These are phyloP conservation scores for Podosphaera fusca DNA, from an alignment of 2,329 filamentous ascomycete genomes.

Conservation along the genomic window DNA sequence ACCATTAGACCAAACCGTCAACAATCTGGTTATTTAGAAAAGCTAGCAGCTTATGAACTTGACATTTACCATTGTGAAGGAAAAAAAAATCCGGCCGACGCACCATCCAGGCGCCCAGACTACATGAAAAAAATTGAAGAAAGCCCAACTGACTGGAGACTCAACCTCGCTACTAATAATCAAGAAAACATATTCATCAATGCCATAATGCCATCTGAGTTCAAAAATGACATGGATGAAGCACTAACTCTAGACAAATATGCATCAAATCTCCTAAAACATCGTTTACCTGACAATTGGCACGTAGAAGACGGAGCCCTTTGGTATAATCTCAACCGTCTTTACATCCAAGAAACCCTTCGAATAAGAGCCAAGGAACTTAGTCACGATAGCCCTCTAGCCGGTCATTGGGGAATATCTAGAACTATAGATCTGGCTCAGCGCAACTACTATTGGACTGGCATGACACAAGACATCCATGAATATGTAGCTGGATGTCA, in stretches of 20 bases:
- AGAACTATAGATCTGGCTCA: background rate
- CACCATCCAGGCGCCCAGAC: background rate
- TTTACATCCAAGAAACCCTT: background rate
- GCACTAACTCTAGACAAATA: background rate
- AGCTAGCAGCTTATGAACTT: background rate
- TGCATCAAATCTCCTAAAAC: background rate
- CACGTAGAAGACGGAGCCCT: background rate
- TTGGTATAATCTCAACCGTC: background rate
- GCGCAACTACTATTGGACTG: background rate
- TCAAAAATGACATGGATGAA: background rate
- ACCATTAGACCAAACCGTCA: background rate
- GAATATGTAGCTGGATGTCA: background rate
- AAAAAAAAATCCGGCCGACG: background rate
- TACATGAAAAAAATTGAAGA: background rate
- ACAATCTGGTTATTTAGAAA: background rate
- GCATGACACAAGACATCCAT: background rate
- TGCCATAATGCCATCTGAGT: background rate
- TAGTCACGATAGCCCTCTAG: background rate
- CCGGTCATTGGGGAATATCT: background rate
- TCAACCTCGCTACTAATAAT: background rate
- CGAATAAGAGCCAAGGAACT: slow-evolving; percentile 1
- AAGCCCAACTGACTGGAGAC: background rate
- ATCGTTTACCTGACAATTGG: background rate
- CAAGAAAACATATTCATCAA: background rate
- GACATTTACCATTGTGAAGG: background rate